Evolutionary conservation across 2,329 filamentous ascomycete species (phyloP).

Genomic region (Penicillium sp.): DNA sequence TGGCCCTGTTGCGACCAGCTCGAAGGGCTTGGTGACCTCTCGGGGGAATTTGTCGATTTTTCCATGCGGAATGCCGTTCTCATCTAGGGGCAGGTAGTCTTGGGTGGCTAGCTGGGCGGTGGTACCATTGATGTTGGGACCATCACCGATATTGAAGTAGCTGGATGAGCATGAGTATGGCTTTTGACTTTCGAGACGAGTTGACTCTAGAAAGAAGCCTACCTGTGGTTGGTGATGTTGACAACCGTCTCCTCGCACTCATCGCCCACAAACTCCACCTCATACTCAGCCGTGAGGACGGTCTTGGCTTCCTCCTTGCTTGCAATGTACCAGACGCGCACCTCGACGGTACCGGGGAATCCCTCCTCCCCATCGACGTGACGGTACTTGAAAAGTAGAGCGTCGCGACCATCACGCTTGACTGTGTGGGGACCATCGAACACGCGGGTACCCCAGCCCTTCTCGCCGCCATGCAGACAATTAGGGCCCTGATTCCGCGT

Average conservation of each 20-base stretch:
- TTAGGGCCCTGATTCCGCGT: slow-evolving; percentile 73
- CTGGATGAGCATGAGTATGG: slow-evolving; percentile 33
- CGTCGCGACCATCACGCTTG: slow-evolving; percentile 56
- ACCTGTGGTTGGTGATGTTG: slow-evolving; percentile 96
- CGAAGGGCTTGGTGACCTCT: slow-evolving; percentile 62
- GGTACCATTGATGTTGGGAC: slow-evolving; percentile 58
- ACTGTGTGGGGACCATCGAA: slow-evolving; percentile 54
- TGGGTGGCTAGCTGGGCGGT: slow-evolving; percentile 54
- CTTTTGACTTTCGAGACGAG: neutral
- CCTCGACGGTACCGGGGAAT: slow-evolving; percentile 79
- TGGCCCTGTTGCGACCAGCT: slow-evolving; percentile 64
- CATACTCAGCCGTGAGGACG: slow-evolving; percentile 80
- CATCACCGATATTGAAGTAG: slow-evolving; percentile 62
- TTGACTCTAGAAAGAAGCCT: slow-evolving; percentile 22
- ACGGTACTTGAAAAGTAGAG: slow-evolving; percentile 58
- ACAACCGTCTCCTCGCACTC: slow-evolving; percentile 82
- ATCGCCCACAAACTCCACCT: slow-evolving; percentile 71
- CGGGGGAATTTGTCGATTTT: slow-evolving; percentile 59
- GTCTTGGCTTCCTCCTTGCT: slow-evolving; percentile 64
- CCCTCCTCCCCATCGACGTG: slow-evolving; percentile 82
- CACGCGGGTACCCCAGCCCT: slow-evolving; percentile 57
- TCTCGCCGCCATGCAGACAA: slow-evolving; percentile 64
- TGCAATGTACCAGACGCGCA: slow-evolving; percentile 71
- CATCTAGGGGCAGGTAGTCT: slow-evolving; percentile 68
- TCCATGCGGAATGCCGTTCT: slow-evolving; percentile 67